Evolutionary conservation across 306 rosid genomes (phyloP), one percentile per base, ranked within the genome.

Genomic region (Datisca glomerata): DNA sequence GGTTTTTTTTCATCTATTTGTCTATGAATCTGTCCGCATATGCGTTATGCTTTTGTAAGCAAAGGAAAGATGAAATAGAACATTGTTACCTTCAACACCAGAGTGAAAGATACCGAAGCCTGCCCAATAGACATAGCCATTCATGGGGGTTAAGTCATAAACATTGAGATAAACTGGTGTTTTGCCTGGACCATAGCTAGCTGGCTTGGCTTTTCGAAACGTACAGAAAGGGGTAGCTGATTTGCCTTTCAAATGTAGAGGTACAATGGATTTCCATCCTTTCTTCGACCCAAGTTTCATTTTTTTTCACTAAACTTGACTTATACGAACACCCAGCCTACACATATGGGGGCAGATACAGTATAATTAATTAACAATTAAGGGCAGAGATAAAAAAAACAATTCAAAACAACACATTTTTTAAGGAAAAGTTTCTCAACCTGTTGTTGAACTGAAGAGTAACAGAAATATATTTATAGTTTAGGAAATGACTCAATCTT

Each of bases 41-140:
- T n/a, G n/a, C n/a, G n/a, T n/a, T n/a, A n/a, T n/a, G n/a, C 13
- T 8, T 5, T 31, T 31, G 36, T 8, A 31, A 1, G 36, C 4
- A 31, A 31, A 31, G n/a, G 36, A 31, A 31, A 31, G 36, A 31
- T 3, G 13, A 12, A 31, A 0, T 8, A 2, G 44, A 49, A 39
- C 14, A 10, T 27, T 41, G 8, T 22, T 67, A 84, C 98, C 98
- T 84, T 91, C 94, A 23, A 91, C 92, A 47, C 98, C 96, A 47
- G 98, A 91, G 69, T 91, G 96, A 60, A 75, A 91, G 64, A 91
- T 80, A 34, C 98, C 98, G 35, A 91, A 59, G 63, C 98, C 98
- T 21, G 87, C 93, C 98, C 98, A 91, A 52, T 84, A 69, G 47
- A 80, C 72, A 59, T 80, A 91, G 29, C 98, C 98, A 60, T 91